Evolutionary conservation across 2,329 filamentous ascomycete species (phyloP), one percentile per base, ranked within the genome.

Genomic region (Ophiostoma sp.): DNA sequence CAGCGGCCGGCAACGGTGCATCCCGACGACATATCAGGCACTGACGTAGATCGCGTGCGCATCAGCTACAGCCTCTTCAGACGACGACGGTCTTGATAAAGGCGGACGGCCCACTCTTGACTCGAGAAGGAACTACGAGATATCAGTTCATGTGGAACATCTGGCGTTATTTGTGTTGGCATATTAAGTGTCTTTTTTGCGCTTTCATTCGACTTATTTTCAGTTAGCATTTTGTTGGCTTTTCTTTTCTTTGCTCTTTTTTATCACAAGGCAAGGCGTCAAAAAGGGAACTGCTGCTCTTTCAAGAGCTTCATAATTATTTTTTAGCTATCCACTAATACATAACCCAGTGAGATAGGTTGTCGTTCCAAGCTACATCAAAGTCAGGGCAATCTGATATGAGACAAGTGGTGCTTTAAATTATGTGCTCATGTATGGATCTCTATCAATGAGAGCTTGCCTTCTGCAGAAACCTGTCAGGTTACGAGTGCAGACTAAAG

Each of bases 261-360:
- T 15, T 33, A 33, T 15, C 7, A 50, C 45, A 28, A 36, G 45
- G 64, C 70, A 72, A 66, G 73, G 73, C 73, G 70, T 72, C 70
- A 48, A 74, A 74, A 71, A 70, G 50, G 28, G 71, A 22, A 42
- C 19, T n/a, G n/a, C 12, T 48, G 39, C 45, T 59, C 25, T 42
- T 72, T 28, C n/a, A 4, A 63, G 42, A 48, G 19, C 31, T 28
- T 63, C 55, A 33, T 64, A n/a, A 39, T 50, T 50, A 25, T 57
- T 50, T 19, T 19, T 22, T 64, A 64, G 33, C 61, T 25, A 36
- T n/a, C 15, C 12, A 59, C 7, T 33, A 28, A 59, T 33, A 17
- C 55, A 63, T 33, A 8, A 31, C 2, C 57, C 11, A 61, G 57
- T 19, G 15, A 31, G 8, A 5, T 22, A n/a, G 50, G 19, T 25